Percentiles rank a stretch among this genome's conserved stretches.
phyloP scores from a whole-genome alignment of 768 basidiomycete species.

The Russula ochroleuca region DNA sequence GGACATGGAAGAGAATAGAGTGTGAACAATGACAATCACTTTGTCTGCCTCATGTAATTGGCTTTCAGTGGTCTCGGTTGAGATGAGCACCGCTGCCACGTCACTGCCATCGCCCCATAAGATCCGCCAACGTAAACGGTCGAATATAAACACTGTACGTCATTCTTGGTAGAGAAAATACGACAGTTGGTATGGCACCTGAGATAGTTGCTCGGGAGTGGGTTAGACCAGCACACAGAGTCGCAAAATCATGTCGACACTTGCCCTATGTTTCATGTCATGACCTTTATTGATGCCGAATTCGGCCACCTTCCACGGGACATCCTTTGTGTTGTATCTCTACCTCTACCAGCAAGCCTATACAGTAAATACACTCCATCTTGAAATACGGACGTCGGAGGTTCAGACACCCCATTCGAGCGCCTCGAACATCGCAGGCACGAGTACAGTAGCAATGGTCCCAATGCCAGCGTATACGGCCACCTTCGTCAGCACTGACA shows the following conservation, averaged over 20 bases:
- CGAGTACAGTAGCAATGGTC: slow-evolving; percentile 53
- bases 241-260: too few relatives aligned
- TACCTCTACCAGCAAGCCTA: not conserved
- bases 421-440: slow-evolving; percentile 65
- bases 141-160: too few relatives aligned
- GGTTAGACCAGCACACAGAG: too few relatives aligned
- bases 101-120: not conserved
- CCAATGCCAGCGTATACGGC: slow-evolving; percentile 89
- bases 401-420: slow-evolving; percentile 59
- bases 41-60: too few relatives aligned
- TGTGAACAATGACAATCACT: not conserved
- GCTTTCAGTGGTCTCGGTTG: not conserved
- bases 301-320: too few relatives aligned
- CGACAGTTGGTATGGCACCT: not conserved
- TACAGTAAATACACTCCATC: not conserved
- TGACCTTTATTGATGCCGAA: too few relatives aligned
- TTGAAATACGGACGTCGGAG: not conserved
- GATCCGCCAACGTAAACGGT: not conserved
- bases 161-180: not conserved
- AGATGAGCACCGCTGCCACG: too few relatives aligned
- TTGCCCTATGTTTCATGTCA: too few relatives aligned
- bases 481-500: slow-evolving; percentile 78
- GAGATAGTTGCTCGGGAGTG: too few relatives aligned
- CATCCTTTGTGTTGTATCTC: not conserved
- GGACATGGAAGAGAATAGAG: not conserved